These are phyloP conservation scores for Margaritispora aquatica DNA, from an alignment of 495 filamentous ascomycete species.

Conservation along the genomic window DNA sequence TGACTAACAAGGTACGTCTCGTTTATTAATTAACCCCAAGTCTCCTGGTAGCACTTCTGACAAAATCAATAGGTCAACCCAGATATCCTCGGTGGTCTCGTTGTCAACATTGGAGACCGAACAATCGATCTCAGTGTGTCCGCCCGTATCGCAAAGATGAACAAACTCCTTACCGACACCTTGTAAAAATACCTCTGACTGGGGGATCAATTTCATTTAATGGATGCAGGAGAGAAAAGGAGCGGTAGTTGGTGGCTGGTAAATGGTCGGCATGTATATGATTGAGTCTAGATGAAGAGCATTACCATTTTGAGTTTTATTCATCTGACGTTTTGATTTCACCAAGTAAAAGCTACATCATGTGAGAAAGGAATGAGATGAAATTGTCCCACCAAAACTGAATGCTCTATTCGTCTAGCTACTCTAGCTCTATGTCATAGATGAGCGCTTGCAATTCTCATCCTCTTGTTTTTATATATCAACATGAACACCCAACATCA, in stretches of 20 bases:
- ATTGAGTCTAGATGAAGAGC: conserved; percentile 16
- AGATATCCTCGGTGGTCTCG: conserved; percentile 85
- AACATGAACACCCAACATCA: neutral
- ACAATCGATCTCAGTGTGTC: conserved; percentile 97
- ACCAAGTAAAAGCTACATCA: no score
- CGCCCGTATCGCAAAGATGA: conserved; percentile 91
- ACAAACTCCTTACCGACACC: conserved; percentile 95
- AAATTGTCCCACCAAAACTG: neutral
- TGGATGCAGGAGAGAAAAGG: neutral
- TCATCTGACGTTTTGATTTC: neutral
- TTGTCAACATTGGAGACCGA: conserved; percentile 96
- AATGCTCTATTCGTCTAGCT: conserved; percentile 12
- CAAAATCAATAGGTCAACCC: conserved; percentile 65
- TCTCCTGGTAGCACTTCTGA: neutral
- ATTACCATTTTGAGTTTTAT: conserved; percentile 2
- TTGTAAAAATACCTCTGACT: conserved; percentile 59
- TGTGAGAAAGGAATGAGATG: neutral
- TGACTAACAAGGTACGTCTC: conserved; percentile 72
- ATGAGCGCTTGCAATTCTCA: neutral
- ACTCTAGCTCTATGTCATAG: neutral
- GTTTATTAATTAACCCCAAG: neutral
- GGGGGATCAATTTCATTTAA: conserved; percentile 2
- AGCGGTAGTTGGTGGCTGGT: neutral
- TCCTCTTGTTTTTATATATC: neutral
- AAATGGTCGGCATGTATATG: conserved; percentile 16